Base-by-base conservation (phyloP, 768 basidiomycete species). In the Hygrophoropsis aurantiaca region DNA sequence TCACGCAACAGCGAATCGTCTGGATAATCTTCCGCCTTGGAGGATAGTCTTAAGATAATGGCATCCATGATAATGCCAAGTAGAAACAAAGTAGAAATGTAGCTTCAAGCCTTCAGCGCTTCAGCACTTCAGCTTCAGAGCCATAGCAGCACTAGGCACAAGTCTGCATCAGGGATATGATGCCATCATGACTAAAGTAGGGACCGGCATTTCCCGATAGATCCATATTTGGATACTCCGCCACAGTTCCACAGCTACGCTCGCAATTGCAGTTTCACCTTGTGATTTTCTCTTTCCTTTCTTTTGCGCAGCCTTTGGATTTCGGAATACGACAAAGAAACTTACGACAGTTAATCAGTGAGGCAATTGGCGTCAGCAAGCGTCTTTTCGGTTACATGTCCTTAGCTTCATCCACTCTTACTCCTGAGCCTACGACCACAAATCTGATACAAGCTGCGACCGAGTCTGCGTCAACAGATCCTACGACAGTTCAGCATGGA, bases 401-500 rank as follows among this genome's bases (percentile, higher is more conserved):
- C 26, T 21, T 18, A 5, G 16, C 13, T 42, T 34, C 25, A 7
- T 38, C 16, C 16, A 38, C 36, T n/a, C 36, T 16, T 6, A 16
- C 8, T 38, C 35, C 19, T n/a, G 49, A 30, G 38, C 23, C 58
- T 33, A 51, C 58, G 15, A 30, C 59, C 36, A 54, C 57, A 32
- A 59, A 44, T 48, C n/a, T 37, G 13, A 19, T 54, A 42, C 56
- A 44, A 44, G 42, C 52, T 18, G 41, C 56, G 25, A 46, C 42
- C 42, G 53, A 59, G n/a, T 39, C 51, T 35, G 35, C 52, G 8
- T 10, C 54, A 36, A 48, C 50, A 9, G 61, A 61, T 53, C 34
- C 52, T 25, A 54, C 56, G 4, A 53, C 73, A 25, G 61, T 62
- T n/a, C 71, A 68, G 50, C 68, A 70, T 57, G 68, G 60, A n/a